These are phyloP conservation scores for Hyaloscypha finlandica DNA, from an alignment of 495 filamentous ascomycete species.

Conservation along the genomic window DNA sequence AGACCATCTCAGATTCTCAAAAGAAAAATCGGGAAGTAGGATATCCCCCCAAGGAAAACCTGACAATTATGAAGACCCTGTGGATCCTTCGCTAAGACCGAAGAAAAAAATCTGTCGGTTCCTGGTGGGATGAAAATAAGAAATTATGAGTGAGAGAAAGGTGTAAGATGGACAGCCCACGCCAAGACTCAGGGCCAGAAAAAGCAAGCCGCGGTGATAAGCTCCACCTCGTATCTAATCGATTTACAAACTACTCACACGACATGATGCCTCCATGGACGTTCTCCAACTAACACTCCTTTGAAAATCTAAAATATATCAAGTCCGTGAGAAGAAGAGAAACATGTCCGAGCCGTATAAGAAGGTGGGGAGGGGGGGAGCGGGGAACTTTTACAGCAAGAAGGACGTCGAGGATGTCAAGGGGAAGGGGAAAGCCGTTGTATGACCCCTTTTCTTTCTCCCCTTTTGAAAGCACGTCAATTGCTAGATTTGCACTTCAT, in stretches of 20 bases:
- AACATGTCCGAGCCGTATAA: constrained; percentile 25
- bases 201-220: not conserved
- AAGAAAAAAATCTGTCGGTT: not conserved
- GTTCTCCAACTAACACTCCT: not conserved
- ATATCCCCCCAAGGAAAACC: not conserved
- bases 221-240: not conserved
- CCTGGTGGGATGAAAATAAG: not conserved
- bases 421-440: constrained; percentile 35
- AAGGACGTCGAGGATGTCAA: constrained; percentile 51
- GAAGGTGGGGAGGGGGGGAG: constrained; percentile 56
- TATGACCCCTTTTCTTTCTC: constrained; percentile 16
- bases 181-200: not conserved
- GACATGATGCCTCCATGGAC: not conserved
- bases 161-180: not conserved
- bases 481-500: not conserved
- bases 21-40: not conserved
- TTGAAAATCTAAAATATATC: not conserved
- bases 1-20: not conserved
- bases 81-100: not conserved
- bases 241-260: not conserved
- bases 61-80: not conserved
- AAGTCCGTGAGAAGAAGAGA: not conserved
- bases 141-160: not conserved
- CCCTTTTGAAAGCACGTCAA: not conserved
- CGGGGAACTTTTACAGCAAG: constrained; percentile 62